Evolutionary conservation across 352 stramenopile species (phyloP), one percentile per base, ranked within the genome.

Genomic region (Globisporangium emineosum): DNA sequence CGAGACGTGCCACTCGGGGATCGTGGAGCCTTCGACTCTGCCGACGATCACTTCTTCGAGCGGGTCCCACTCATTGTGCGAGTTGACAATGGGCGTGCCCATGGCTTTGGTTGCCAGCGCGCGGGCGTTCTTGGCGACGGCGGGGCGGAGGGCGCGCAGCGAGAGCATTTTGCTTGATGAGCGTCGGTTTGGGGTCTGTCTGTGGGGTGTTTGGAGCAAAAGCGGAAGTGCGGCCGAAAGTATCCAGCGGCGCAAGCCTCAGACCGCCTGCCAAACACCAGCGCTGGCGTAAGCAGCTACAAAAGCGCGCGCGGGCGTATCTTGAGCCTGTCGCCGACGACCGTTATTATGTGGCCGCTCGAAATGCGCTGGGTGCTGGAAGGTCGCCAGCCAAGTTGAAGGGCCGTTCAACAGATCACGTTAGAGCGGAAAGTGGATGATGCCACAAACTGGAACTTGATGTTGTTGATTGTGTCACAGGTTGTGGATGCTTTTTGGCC

Each of bases 1-100:
- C 0, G 89, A 66, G 27, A 96, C 86, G 68, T 97, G 87, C 89
- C 88, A 96, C 62, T 97, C 89, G n/a, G 88, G 89, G 68, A 97
- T 96, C 37, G 89, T 97, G 23, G 89, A 84, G 61, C 88, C 88
- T 19, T 96, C 87, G 27, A 97, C 80, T 17, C 85, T 75, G 3
- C 88, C 89, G n/a, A 97, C 88, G 51, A 97, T 96, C 50, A 97
- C 86, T 63, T 97, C 89, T 69, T 97, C 89, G 25, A 97, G 75
- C 42, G 89, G 87, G 55, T 97, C 89, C 85, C 88, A 96, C 66
- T 97, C 89, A 59, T 93, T 97, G 78, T 96, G 86, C 37, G 87
- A 96, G 77, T 97, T 97, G 58, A 97, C 85, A 37, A 89, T 82
- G 21, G 79, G 82, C 47, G 77, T 88, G 43, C 42, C 13, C 17